Percentiles rank a stretch among this genome's conserved stretches.
phyloP scores from a whole-genome alignment of 331 rosid genomes.

The Phaseolus coccineus region DNA sequence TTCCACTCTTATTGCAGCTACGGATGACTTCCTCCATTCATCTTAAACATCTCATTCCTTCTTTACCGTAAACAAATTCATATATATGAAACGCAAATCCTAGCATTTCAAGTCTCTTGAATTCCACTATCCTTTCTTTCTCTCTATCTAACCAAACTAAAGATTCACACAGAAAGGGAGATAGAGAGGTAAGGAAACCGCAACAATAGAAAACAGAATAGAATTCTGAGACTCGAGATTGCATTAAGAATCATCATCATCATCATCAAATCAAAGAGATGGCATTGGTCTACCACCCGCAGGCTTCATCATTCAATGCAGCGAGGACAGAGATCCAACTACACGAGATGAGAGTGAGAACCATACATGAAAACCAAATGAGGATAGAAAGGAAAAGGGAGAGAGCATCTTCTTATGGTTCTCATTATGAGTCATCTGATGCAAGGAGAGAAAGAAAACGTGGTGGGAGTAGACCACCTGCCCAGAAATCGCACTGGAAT shows the following conservation, averaged over 20 bases:
- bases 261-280: background rate
- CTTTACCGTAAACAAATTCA: conserved; percentile 9
- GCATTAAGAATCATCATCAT: too few species aligned
- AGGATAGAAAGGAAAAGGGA: background rate
- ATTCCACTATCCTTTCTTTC: conserved; percentile 31
- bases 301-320: background rate
- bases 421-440: background rate
- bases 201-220: background rate
- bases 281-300: background rate
- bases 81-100: background rate
- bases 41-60: conserved; percentile 13
- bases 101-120: background rate
- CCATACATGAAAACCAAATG: conserved; percentile 4
- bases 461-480: background rate
- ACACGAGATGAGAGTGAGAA: background rate
- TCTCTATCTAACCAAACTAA: conserved; percentile 10
- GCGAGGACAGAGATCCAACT: background rate
- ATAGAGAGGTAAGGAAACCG: conserved; percentile 3
- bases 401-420: background rate
- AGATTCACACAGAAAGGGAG: background rate
- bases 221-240: background rate
- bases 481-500: conserved; percentile 52
- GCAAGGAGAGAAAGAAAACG: background rate
- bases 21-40: background rate
- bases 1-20: conserved; percentile 8